Conservation (phyloP, 331 rosid species). For the Spiraea crenata region DNA sequence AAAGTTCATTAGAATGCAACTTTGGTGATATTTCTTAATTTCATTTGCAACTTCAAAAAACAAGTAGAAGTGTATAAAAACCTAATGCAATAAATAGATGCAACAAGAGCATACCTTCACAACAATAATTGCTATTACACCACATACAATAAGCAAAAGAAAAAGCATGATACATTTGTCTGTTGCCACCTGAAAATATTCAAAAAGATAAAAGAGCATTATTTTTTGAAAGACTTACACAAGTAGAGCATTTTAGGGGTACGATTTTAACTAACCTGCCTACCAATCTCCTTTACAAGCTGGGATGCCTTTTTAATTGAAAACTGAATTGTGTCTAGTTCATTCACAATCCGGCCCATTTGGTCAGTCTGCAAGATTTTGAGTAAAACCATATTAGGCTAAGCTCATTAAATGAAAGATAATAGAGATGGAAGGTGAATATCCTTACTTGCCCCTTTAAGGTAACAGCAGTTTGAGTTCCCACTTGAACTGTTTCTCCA, state of each 20-base stretch:
- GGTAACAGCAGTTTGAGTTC: conserved; percentile 88
- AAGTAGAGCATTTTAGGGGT: not conserved
- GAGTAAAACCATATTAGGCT: conserved; percentile 10
- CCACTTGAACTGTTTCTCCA: conserved; percentile 92
- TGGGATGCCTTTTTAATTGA: conserved; percentile 97
- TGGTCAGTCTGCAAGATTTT: conserved; percentile 76
- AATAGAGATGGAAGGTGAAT: conserved; percentile 18
- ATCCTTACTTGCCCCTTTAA: conserved; percentile 92
- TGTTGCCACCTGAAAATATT: conserved; percentile 81
- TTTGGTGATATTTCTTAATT: not conserved
- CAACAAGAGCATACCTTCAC: conserved; percentile 70
- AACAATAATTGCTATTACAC: conserved; percentile 90
- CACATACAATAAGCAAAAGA: conserved; percentile 82
- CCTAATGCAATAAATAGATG: conserved; percentile 13
- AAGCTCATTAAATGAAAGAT: conserved; percentile 11
- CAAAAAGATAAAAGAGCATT: conserved; percentile 8
- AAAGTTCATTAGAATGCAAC: not conserved
- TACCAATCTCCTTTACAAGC: conserved; percentile 97
- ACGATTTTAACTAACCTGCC: conserved; percentile 63
- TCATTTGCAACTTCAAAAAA: not conserved
- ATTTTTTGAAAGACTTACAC: conserved; percentile 13
- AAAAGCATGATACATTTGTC: conserved; percentile 99
- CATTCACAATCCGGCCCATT: conserved; percentile 97
- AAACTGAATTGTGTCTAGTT: conserved; percentile 95
- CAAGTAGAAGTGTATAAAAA: not conserved